Evolutionary conservation across 2,329 filamentous ascomycete genomes (phyloP).

Genomic region (Boeremia exigua): DNA sequence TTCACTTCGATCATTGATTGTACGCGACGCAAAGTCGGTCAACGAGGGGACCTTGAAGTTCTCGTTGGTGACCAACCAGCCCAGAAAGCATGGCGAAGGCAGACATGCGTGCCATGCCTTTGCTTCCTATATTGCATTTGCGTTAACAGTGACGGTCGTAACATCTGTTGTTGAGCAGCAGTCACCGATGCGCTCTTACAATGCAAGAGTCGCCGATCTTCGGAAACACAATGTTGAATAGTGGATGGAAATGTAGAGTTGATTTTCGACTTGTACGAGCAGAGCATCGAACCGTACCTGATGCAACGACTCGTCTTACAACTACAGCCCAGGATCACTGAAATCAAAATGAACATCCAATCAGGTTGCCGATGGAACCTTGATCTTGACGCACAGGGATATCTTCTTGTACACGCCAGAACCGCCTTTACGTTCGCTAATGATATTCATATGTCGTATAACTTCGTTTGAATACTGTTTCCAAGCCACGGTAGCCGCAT

Average conservation of each 20-base stretch:
- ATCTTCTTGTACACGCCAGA: conserved; percentile 31
- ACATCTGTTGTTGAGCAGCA: not conserved
- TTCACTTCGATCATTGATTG: too few relatives aligned
- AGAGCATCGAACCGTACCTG: conserved; percentile 3
- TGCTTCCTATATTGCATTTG: too few relatives aligned
- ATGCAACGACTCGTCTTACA: conserved; percentile 13
- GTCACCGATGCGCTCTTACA: not conserved
- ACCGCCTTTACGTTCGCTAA: conserved; percentile 25
- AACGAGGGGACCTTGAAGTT: too few relatives aligned
- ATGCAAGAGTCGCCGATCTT: not conserved
- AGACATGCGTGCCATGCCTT: too few relatives aligned
- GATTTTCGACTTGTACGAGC: conserved; percentile 2
- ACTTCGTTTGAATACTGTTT: conserved; percentile 29
- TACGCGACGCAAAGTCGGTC: too few relatives aligned
- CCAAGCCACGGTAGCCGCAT: conserved; percentile 42
- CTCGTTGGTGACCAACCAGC: too few relatives aligned
- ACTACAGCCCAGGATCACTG: conserved; percentile 24
- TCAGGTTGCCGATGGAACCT: conserved; percentile 21
- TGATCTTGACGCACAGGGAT: conserved; percentile 34
- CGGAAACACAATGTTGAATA: not conserved
- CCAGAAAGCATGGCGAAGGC: too few relatives aligned
- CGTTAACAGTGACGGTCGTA: too few relatives aligned
- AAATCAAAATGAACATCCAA: conserved; percentile 25
- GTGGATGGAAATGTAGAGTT: conserved; percentile 6
- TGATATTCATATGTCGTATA: conserved; percentile 26